These are phyloP conservation scores for Eremothecium cymbalariae DNA, from an alignment of 1,139 yeast genomes.

Conservation along the genomic window DNA sequence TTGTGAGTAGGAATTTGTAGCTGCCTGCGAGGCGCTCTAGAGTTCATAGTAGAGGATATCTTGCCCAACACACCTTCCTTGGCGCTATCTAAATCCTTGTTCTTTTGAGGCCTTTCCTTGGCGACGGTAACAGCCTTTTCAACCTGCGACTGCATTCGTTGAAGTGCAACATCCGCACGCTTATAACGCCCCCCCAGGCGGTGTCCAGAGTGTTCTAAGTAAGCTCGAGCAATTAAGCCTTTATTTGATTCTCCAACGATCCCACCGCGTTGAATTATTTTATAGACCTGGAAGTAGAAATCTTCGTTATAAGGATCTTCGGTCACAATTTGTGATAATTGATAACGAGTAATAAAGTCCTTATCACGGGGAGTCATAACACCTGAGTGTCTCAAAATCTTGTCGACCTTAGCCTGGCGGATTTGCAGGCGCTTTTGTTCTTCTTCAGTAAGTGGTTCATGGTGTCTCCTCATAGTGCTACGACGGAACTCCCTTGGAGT, in stretches of 20 bases:
- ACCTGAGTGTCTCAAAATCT: constrained; percentile 78
- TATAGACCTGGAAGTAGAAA: constrained; percentile 89
- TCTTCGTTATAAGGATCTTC: constrained; percentile 98
- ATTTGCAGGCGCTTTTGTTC: constrained; percentile 49
- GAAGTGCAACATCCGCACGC: constrained; percentile 90
- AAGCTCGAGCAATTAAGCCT: constrained; percentile 81
- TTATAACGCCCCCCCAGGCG: constrained; percentile 80
- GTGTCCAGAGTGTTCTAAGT: constrained; percentile 87
- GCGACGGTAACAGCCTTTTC: constrained; percentile 95
- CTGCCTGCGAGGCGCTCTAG: constrained; percentile 85
- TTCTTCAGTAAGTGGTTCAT: constrained; percentile 39
- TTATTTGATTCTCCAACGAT: constrained; percentile 38
- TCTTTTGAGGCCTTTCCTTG: constrained; percentile 65
- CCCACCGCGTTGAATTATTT: constrained; percentile 62
- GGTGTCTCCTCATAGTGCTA: constrained; percentile 26
- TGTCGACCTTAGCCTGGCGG: constrained; percentile 72
- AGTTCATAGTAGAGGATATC: constrained; percentile 62
- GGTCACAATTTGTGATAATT: constrained; percentile 89
- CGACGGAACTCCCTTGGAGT: constrained; percentile 15
- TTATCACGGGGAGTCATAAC: constrained; percentile 96
- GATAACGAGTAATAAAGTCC: constrained; percentile 89
- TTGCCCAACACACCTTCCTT: constrained; percentile 91
- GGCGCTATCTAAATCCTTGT: constrained; percentile 48
- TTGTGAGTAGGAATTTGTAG: constrained; percentile 54
- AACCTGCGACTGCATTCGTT: constrained; percentile 97